A percentile compares a stretch with the other conserved stretches of the same genome.
phyloP scores from a whole-genome alignment of 768 basidiomycete species.

The Hysterangium stoloniferum region DNA sequence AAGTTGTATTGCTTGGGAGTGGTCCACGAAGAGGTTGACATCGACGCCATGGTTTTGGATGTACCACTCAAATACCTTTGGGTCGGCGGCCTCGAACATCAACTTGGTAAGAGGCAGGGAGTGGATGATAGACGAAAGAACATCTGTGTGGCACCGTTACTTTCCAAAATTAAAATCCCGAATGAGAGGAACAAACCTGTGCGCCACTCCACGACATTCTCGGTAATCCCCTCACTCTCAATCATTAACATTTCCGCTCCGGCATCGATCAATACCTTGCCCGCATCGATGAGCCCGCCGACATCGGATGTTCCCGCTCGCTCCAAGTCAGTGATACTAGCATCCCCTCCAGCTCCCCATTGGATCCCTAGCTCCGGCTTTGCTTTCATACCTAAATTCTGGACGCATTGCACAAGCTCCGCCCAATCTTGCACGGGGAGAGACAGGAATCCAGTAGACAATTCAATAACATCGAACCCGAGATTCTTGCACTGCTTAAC shows the following conservation, averaged over 20 bases:
- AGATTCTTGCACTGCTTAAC: conserved; percentile 30
- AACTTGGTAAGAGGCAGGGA: conserved; percentile 34
- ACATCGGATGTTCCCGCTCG: conserved; percentile 32
- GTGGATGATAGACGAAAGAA: conserved; percentile 33
- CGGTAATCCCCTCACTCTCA: conserved; percentile 40
- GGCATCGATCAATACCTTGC: conserved; percentile 33
- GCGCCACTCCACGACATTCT: conserved; percentile 35
- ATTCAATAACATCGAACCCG: conserved; percentile 38
- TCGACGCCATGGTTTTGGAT: conserved; percentile 37
- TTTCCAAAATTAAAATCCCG: not conserved
- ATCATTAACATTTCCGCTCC: conserved; percentile 40
- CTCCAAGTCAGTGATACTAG: conserved; percentile 31
- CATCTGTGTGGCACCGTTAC: conserved; percentile 25
- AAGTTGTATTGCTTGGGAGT: conserved; percentile 38
- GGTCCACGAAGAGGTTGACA: conserved; percentile 38
- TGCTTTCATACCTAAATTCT: conserved; percentile 32
- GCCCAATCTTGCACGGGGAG: conserved; percentile 39
- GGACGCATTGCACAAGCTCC: conserved; percentile 31
- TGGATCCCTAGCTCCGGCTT: conserved; percentile 41
- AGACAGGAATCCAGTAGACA: conserved; percentile 39
- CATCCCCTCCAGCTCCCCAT: conserved; percentile 39
- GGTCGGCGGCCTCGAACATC: conserved; percentile 42
- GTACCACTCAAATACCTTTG: conserved; percentile 37
- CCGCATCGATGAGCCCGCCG: conserved; percentile 34
- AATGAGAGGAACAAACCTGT: conserved; percentile 1